Evolutionary conservation across 129 eudicot genomes (phyloP).

Genomic region (Flaveria bidentis): DNA sequence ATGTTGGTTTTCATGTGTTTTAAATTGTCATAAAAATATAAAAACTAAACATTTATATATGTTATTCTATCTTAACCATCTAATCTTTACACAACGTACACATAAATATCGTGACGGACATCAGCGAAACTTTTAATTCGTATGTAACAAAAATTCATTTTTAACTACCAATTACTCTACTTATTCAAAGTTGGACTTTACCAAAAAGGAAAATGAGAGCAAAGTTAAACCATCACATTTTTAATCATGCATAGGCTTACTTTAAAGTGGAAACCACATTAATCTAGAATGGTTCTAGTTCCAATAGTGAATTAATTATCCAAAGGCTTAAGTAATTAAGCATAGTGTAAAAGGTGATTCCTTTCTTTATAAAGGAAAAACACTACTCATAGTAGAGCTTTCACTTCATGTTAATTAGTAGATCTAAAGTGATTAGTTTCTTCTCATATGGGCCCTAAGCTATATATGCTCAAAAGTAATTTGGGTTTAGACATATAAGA

Average conservation of each 20-base stretch:
- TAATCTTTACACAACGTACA: no score
- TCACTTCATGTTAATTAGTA: constrained; percentile 22
- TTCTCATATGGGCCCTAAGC: constrained; percentile 26
- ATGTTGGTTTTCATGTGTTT: no score
- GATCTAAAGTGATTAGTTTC: constrained; percentile 23
- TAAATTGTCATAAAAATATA: no score
- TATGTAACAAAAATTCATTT: no score
- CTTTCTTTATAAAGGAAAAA: constrained; percentile 34
- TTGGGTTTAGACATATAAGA: constrained; percentile 4
- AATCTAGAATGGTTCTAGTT: constrained; percentile 26
- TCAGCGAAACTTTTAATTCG: no score
- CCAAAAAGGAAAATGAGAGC: no score
- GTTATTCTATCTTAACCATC: no score
- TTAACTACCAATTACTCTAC: no score
- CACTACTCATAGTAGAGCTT: constrained; percentile 30
- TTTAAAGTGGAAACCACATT: constrained; percentile 19
- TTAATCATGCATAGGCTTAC: constrained; percentile 1
- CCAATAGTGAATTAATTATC: constrained; percentile 19
- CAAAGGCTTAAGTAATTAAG: constrained; percentile 26
- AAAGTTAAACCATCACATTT: constrained; percentile 12
- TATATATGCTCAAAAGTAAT: constrained; percentile 20
- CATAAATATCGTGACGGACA: no score
- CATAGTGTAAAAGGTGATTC: constrained; percentile 39
- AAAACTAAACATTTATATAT: no score
- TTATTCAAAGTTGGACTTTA: no score